These are phyloP conservation scores for Triticum aestivum DNA, from an alignment of 176 grass and related monocot species.

Conservation along the genomic window DNA sequence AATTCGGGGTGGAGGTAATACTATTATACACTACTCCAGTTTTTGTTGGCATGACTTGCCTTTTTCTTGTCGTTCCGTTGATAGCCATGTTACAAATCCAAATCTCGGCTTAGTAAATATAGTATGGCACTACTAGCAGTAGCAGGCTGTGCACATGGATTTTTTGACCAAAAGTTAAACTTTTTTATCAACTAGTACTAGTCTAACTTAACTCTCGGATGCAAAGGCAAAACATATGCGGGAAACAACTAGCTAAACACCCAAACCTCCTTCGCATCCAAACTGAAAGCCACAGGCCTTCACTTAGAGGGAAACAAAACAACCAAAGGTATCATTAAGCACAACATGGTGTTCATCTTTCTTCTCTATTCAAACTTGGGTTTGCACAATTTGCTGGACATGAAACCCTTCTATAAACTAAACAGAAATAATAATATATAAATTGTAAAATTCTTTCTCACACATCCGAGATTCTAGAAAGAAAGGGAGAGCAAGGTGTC, in stretches of 20 bases:
- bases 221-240: neutral
- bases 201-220: neutral
- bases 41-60: neutral
- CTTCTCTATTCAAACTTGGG: neutral
- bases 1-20: neutral
- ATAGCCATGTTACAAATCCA: neutral
- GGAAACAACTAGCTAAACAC: neutral
- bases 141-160: neutral
- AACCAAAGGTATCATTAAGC: neutral
- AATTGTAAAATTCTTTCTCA: neutral
- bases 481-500: neutral
- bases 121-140: neutral
- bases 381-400: neutral
- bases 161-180: neutral
- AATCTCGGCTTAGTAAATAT: neutral
- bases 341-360: conserved; percentile 6
- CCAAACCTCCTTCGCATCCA: neutral
- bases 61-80: neutral
- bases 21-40: too few species aligned
- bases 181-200: neutral
- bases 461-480: neutral
- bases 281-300: neutral
- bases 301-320: neutral
- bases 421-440: neutral
- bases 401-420: conserved; percentile 2